Base-by-base conservation (phyloP, 2,329 filamentous ascomycete genomes). In the Bipolaris sorokiniana region DNA sequence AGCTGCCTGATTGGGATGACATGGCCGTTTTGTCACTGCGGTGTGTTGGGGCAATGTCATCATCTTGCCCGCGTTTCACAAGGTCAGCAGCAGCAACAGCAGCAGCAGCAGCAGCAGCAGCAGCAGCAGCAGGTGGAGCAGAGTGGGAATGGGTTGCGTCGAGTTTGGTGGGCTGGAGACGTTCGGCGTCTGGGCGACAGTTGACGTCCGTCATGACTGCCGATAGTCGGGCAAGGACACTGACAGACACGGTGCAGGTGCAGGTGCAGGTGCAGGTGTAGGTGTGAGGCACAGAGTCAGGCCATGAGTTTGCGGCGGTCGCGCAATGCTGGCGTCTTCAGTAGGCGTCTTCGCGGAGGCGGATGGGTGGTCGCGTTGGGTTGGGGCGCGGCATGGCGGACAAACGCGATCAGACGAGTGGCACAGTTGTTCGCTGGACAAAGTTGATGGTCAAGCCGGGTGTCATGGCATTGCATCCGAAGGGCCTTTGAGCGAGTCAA, bases 1-100 rank as follows among this genome's bases (percentile, higher is more conserved):
- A 73, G 66, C 71, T 73, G 62, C 70, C 68, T 69, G 44, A 67
- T 68, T 49, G 48, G 65, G 68, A 49, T 51, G 54, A 59, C 51
- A 63, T 52, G 49, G 57, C 67, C 67, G 65, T 58, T 36, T 36
- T 62, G 59, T 60, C 56, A 65, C 60, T 65, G 57, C 61, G 62
- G 56, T 60, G 61, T 56, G 18, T 63, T 63, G 49, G 44, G 26
- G 61, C 58, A 51, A 61, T 60, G 66, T 66, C 60, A 62, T 67
- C 54, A 63, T 67, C 41, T 54, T 70, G 63, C 64, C 61, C 51
- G 51, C 54, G 71, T 73, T 73, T 73, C 67, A 66, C 42, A 47
- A 56, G 57, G 46, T 47, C 52, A 52, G 42, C 56, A 48, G 51
- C 26, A 28, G 5, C n/a, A n/a, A n/a, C n/a, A n/a, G n/a, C n/a